Conservation (phyloP, 163 green algal species). For the Chlamydomonas reinhardtii region DNA sequence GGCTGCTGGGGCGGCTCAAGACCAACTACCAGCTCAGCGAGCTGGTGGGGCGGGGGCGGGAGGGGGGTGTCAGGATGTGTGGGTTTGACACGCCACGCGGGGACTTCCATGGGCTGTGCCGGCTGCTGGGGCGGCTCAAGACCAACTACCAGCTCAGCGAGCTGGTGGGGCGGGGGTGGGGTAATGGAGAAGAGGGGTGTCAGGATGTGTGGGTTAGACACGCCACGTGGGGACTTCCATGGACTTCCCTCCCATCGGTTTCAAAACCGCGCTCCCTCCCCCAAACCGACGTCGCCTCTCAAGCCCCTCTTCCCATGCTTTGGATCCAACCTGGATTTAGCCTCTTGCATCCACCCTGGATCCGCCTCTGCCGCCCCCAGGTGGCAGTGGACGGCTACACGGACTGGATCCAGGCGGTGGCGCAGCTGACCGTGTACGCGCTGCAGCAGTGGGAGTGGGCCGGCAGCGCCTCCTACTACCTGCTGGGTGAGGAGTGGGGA, state of each 20-base stretch:
- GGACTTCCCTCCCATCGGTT: no score
- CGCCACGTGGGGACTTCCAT: no score
- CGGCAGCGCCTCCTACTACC: slow-evolving; percentile 90
- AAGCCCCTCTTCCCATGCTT: no score
- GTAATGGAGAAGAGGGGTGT: no score
- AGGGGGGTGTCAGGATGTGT: neutral
- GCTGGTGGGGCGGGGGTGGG: slow-evolving; percentile 72
- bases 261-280: no score
- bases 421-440: slow-evolving; percentile 89
- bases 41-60: slow-evolving; percentile 72
- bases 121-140: slow-evolving; percentile 95
- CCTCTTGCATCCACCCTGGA: no score
- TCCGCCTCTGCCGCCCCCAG: no score
- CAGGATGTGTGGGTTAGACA: neutral
- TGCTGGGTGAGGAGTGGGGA: slow-evolving; percentile 72
- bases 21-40: slow-evolving; percentile 98
- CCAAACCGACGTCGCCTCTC: no score
- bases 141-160: slow-evolving; percentile 98
- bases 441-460: slow-evolving; percentile 95
- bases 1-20: slow-evolving; percentile 95
- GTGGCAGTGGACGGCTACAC: slow-evolving; percentile 91
- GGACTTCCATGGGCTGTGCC: slow-evolving; percentile 97
- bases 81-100: no score
- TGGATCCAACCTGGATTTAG: no score
- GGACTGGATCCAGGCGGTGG: slow-evolving; percentile 95